Evolutionary conservation across 352 stramenopile genomes (phyloP), one percentile per base, ranked within the genome.

Genomic region (Phytophthora podocarpi): DNA sequence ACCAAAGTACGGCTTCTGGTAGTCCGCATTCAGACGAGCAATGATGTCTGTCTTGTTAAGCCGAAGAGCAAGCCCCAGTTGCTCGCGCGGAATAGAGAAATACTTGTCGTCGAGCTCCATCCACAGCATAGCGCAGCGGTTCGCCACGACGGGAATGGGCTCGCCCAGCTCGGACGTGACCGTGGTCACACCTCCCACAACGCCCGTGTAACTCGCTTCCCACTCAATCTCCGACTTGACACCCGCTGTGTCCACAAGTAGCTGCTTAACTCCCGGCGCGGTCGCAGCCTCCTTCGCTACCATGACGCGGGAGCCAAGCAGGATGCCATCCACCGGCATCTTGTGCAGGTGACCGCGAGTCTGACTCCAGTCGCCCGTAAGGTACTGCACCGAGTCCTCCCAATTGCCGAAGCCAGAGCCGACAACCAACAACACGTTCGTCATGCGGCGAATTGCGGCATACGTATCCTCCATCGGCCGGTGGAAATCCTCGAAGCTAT

Each of bases 401-500:
- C 85, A 94, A 64, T 95, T 88, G 20, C 89, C 87, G 46, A 97
- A 96, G 27, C 89, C 89, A 34, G 89, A 97, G 11, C 89, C 87
- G 5, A 93, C 84, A 52, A 95, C 80, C 8, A 97, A 71, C n/a
- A 97, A 21, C 32, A 96, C 76, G 53, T 95, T 96, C n/a, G 71
- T 41, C 11, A 89, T 70, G 21, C 82, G 76, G 41, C 84, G 87
- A 43, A 96, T 93, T 9, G 78, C 84, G 10, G 71, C 82, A 64
- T 96, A 96, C 46, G 81, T 84, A 12, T 68, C 63, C 27, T 89
- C 75, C 9, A 96, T 71, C 8, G 89, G 85, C 30, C 78, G 45
- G 71, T 96, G 89, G 54, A 96, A 94, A 64, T 97, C 87, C 59
- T 97, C 87, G 27, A 93, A 95, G 56, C 83, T 94, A 74, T 96